These are phyloP conservation scores for Ambrosia hybrid DNA, from an alignment of 140 eudicot genomes.

Conservation along the genomic window DNA sequence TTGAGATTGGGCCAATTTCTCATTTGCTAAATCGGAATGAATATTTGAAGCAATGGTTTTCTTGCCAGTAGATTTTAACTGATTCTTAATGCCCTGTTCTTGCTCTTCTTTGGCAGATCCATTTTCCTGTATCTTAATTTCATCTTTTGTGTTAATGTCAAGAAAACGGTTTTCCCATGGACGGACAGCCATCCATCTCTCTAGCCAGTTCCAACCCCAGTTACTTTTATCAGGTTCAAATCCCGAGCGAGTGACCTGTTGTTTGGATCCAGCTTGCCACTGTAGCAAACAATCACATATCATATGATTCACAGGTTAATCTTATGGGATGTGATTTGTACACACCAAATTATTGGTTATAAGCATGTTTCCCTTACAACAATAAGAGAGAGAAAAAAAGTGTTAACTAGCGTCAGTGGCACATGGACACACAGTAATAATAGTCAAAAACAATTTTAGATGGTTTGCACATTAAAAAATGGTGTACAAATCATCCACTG, in stretches of 20 bases:
- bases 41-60: constrained; percentile 41
- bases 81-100: constrained; percentile 31
- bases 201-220: constrained; percentile 99
- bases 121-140: constrained; percentile 52
- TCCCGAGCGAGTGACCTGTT: constrained; percentile 55
- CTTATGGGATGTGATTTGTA: background rate
- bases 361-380: background rate
- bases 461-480: no score
- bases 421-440: background rate
- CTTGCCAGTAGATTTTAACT: constrained; percentile 49
- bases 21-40: constrained; percentile 37
- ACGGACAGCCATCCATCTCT: constrained; percentile 99
- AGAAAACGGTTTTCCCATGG: constrained; percentile 98
- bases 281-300: constrained; percentile 33
- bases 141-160: constrained; percentile 67
- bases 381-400: background rate
- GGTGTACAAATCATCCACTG: no score
- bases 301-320: background rate
- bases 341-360: background rate
- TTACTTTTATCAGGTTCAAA: constrained; percentile 83
- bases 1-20: constrained; percentile 49
- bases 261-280: constrained; percentile 99
- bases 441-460: background rate
- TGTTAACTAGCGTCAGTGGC: no score
- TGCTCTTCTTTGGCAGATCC: constrained; percentile 44